These are phyloP conservation scores for Globisporangium spiculum DNA, from an alignment of 352 stramenopile species.

Conservation along the genomic window DNA sequence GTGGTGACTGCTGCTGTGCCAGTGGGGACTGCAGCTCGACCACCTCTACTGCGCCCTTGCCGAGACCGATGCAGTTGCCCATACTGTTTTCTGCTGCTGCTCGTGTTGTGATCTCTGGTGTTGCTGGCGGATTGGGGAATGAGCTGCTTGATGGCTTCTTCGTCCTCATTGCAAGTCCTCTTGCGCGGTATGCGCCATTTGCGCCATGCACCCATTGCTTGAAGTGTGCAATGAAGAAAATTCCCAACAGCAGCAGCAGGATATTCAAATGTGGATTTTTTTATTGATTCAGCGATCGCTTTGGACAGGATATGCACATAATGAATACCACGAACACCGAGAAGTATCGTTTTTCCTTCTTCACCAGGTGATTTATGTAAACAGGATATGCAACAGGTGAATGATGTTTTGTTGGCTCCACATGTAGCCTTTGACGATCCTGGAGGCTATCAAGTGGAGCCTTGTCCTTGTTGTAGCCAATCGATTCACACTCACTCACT, in stretches of 20 bases:
- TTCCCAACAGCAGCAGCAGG: background rate
- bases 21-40: conserved; percentile 13
- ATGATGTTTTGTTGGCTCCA: no score
- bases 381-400: no score
- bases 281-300: background rate
- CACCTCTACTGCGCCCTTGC: conserved; percentile 14
- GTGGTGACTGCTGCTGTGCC: background rate
- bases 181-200: background rate
- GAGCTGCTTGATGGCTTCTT: background rate
- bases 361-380: no score
- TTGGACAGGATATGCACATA: no score
- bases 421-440: no score
- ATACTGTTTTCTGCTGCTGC: conserved; percentile 20
- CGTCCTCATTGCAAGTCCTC: background rate
- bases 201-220: background rate
- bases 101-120: background rate
- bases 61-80: conserved; percentile 56
- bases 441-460: no score
- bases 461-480: no score
- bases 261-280: background rate
- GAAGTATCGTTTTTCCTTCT: no score
- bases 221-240: background rate
- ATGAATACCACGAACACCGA: no score
- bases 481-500: no score
- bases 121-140: background rate